A percentile compares a stretch with the other conserved stretches of the same genome.
phyloP scores from a whole-genome alignment of 805 yeast genomes.

The Wickerhamiella azyma region DNA sequence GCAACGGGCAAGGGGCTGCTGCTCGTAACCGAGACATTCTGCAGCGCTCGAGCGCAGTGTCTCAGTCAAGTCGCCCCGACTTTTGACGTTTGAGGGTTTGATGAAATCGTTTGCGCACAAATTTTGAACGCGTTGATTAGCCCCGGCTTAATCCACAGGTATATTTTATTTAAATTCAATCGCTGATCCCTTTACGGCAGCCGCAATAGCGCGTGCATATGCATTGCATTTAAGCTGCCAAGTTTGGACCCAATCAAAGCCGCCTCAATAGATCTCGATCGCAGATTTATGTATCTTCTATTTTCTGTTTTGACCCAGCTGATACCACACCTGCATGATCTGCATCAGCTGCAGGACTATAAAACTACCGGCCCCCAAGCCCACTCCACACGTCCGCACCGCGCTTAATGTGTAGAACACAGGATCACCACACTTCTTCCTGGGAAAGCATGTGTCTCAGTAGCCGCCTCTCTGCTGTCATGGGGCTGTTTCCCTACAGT shows the following conservation, averaged over 20 bases:
- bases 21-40: background rate
- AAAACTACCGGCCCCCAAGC: no score
- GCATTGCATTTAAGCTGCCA: slow-evolving; percentile 7
- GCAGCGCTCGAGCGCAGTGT: background rate
- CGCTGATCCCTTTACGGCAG: background rate
- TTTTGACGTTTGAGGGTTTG: background rate
- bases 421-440: background rate
- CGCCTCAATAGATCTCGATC: background rate
- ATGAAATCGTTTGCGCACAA: no score
- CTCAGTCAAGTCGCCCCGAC: background rate
- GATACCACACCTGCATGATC: no score
- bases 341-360: background rate
- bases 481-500: slow-evolving; percentile 5
- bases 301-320: no score
- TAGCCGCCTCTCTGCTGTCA: slow-evolving; percentile 1
- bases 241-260: no score
- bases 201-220: background rate
- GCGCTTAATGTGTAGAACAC: background rate
- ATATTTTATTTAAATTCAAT: no score
- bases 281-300: background rate
- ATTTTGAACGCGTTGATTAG: no score
- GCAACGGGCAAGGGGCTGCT: background rate
- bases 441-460: slow-evolving; percentile 5
- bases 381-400: no score
- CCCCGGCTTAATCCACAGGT: no score